phyloP scores from a whole-genome alignment of 768 basidiomycete species.

The Pleurotus citrinopileatus region DNA sequence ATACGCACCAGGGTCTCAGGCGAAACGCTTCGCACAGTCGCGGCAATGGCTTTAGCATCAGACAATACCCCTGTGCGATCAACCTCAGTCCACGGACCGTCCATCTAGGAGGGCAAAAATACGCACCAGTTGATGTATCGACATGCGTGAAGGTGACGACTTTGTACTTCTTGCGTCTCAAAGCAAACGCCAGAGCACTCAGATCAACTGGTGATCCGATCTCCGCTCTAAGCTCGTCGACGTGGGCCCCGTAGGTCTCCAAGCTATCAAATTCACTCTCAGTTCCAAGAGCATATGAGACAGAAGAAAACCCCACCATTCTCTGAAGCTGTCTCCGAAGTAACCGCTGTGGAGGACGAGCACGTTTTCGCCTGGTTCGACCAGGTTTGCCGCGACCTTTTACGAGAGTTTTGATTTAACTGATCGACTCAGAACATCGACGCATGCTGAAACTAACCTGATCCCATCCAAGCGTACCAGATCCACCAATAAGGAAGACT shows the following conservation, averaged over 20 bases:
- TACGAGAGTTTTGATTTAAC: neutral
- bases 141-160: conserved; percentile 87
- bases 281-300: neutral
- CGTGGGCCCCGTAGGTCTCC: conserved; percentile 76
- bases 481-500: conserved; percentile 83
- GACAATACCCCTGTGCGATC: conserved; percentile 63
- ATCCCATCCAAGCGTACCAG: conserved; percentile 91
- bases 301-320: conserved; percentile 51
- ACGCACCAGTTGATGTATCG: conserved; percentile 73
- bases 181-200: conserved; percentile 54
- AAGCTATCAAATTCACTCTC: conserved; percentile 40
- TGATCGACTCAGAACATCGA: too few species aligned
- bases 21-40: conserved; percentile 64
- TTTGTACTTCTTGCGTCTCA: conserved; percentile 73
- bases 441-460: conserved; percentile 54
- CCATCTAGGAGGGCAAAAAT: neutral
- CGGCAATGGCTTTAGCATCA: conserved; percentile 66
- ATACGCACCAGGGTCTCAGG: conserved; percentile 69
- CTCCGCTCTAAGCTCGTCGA: conserved; percentile 67
- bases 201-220: conserved; percentile 62
- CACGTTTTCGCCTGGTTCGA: conserved; percentile 67
- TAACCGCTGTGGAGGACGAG: conserved; percentile 87
- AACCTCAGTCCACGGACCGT: neutral
- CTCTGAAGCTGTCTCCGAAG: conserved; percentile 82
- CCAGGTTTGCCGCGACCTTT: conserved; percentile 78